phyloP scores from a whole-genome alignment of 164 flowering plant species.

The Vitis amurensis region DNA sequence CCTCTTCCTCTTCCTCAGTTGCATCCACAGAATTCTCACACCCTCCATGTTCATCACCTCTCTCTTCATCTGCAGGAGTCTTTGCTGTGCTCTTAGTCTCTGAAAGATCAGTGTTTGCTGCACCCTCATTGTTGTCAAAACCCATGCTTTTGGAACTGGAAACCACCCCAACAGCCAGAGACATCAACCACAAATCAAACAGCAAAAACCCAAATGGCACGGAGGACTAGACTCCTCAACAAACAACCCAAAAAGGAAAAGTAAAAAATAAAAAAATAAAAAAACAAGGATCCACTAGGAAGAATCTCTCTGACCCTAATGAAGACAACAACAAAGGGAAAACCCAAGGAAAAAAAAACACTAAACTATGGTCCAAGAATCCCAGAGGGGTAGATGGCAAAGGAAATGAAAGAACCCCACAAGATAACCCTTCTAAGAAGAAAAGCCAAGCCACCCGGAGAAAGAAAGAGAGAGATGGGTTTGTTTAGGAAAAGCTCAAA shows the following conservation, averaged over 20 bases:
- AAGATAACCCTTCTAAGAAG: slow-evolving; percentile 12
- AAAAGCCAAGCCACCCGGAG: slow-evolving; percentile 11
- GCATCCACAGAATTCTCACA: slow-evolving; percentile 42
- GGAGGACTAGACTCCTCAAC: background rate
- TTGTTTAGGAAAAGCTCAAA: slow-evolving; percentile 21
- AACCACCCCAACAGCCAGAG: slow-evolving; percentile 49
- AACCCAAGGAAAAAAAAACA: background rate
- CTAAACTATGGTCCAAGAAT: slow-evolving; percentile 16
- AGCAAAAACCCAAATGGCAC: background rate
- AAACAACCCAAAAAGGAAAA: background rate
- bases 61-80: slow-evolving; percentile 18
- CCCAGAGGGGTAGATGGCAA: slow-evolving; percentile 14
- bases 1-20: slow-evolving; percentile 62
- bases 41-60: slow-evolving; percentile 23
- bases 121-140: slow-evolving; percentile 34
- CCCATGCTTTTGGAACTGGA: slow-evolving; percentile 58
- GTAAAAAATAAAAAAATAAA: slow-evolving; percentile 4
- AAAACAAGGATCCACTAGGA: slow-evolving; percentile 9
- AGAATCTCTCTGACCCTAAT: slow-evolving; percentile 7
- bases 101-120: slow-evolving; percentile 12
- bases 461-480: slow-evolving; percentile 18
- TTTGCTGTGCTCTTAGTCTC: slow-evolving; percentile 1
- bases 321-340: background rate
- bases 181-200: slow-evolving; percentile 39
- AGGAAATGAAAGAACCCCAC: slow-evolving; percentile 15